These are phyloP conservation scores for Trichodelitschia bisporula DNA, from an alignment of 495 filamentous ascomycete species.

Conservation along the genomic window DNA sequence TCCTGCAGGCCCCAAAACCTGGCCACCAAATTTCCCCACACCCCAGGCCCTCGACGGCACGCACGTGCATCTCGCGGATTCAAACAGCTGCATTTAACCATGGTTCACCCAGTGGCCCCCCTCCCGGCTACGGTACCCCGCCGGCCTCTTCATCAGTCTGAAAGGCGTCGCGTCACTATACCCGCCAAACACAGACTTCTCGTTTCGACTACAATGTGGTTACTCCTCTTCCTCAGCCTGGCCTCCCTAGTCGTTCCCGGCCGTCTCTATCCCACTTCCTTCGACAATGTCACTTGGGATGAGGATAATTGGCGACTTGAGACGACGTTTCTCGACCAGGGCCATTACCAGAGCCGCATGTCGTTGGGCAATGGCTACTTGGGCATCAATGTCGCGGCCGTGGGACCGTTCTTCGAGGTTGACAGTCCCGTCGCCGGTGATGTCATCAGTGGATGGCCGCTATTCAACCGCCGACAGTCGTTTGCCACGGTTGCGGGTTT, in stretches of 20 bases:
- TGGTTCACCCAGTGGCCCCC: too few relatives aligned
- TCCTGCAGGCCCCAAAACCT: too few relatives aligned
- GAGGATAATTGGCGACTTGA: constrained; percentile 34
- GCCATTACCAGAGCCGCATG: constrained; percentile 36
- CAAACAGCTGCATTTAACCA: too few relatives aligned
- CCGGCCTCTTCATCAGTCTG: too few relatives aligned
- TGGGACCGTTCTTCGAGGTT: constrained; percentile 45
- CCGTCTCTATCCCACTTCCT: constrained; percentile 9
- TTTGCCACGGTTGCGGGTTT: constrained; percentile 58
- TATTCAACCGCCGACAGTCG: constrained; percentile 39
- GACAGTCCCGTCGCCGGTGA: constrained; percentile 17
- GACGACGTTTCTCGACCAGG: constrained; percentile 28
- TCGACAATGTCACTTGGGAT: constrained; percentile 27
- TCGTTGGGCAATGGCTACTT: constrained; percentile 35
- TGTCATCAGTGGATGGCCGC: constrained; percentile 45
- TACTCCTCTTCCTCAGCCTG: not conserved
- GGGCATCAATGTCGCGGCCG: constrained; percentile 28
- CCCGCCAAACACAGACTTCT: too few relatives aligned
- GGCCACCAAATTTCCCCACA: too few relatives aligned
- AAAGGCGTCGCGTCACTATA: too few relatives aligned
- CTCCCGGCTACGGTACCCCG: too few relatives aligned
- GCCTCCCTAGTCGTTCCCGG: constrained; percentile 1
- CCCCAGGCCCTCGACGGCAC: too few relatives aligned
- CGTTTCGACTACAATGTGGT: too few relatives aligned
- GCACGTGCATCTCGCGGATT: too few relatives aligned